Evolutionary conservation across 2,329 filamentous ascomycete species (phyloP), one percentile per base, ranked within the genome.

Genomic region (Fonsecaea pedrosoi): DNA sequence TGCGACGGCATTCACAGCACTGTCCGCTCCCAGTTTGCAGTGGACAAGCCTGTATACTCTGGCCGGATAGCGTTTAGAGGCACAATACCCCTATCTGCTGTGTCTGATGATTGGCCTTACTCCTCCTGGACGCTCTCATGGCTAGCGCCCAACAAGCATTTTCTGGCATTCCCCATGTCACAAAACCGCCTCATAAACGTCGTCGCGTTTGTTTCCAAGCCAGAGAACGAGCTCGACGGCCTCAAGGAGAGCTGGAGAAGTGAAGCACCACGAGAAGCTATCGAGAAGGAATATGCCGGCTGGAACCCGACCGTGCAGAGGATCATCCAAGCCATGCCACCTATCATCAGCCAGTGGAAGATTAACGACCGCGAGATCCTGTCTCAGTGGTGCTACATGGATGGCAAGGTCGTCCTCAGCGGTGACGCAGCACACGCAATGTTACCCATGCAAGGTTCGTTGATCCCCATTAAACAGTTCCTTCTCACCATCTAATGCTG

Each of bases 171-270:
- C 10, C 37, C 37, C 10, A 61, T 61, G 59, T 61, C 59, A n/a
- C 59, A 61, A 45, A 54, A 61, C 21, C 50, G n/a, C 13, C 59
- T 61, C 13, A 61, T 61, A 48, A 61, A 61, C 32, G 59, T 61
- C 32, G 59, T 61, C 59, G 59, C 59, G 18, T 61, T 61, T 34
- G 59, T 61, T 21, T 21, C 48, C 15, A 61, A 61, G 59, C 59
- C 59, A 10, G 59, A 61, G 34, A 61, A 25, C 35, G 59, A 61
- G 30, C 59, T 61, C n/a, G 45, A 25, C 18, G 59, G 59, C 1
- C 59, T 61, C n/a, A 61, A 54, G 21, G 59, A 61, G 59, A 61
- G 59, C 38, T 61, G 59, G 59, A 54, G 48, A 38, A 61, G 59
- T 10, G 59, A 61, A 34, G 59, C 59, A 25, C 59, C 59, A 13